These are phyloP conservation scores for Aspergillus carlsbadensis DNA, from an alignment of 495 filamentous ascomycete genomes.

Conservation along the genomic window DNA sequence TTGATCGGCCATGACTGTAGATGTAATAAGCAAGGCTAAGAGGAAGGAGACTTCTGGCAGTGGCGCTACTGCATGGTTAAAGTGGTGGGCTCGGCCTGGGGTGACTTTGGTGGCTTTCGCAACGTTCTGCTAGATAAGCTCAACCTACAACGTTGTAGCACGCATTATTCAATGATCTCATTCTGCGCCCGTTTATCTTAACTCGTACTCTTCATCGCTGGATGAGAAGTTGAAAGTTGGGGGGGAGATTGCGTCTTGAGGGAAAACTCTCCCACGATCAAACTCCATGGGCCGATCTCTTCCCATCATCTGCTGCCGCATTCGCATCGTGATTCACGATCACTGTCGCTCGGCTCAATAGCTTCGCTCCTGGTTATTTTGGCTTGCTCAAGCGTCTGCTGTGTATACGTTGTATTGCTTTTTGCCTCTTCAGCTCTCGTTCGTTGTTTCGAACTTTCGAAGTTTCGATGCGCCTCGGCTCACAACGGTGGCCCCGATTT, in stretches of 20 bases:
- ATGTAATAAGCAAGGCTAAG: not conserved
- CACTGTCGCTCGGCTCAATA: not conserved
- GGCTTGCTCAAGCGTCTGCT: not conserved
- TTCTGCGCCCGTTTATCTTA: not conserved
- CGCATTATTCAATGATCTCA: too few species aligned
- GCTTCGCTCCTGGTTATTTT: not conserved
- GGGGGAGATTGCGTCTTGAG: not conserved
- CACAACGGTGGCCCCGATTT: not conserved
- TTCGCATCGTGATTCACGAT: not conserved
- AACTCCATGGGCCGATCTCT: not conserved
- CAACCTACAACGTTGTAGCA: too few species aligned
- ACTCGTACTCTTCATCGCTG: too few species aligned
- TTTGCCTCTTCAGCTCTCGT: not conserved
- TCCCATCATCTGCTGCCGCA: not conserved
- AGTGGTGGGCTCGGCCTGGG: not conserved
- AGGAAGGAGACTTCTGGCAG: not conserved
- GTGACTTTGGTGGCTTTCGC: too few species aligned
- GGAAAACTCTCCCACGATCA: too few species aligned
- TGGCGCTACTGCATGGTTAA: conserved; percentile 8
- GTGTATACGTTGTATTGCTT: not conserved
- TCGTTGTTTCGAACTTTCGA: too few species aligned
- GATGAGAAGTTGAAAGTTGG: not conserved
- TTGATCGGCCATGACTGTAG: not conserved
- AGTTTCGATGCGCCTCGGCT: not conserved
- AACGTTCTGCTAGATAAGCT: too few species aligned